These are phyloP conservation scores for Globisporangium orthogonon DNA, from an alignment of 352 stramenopile species.

Conservation along the genomic window DNA sequence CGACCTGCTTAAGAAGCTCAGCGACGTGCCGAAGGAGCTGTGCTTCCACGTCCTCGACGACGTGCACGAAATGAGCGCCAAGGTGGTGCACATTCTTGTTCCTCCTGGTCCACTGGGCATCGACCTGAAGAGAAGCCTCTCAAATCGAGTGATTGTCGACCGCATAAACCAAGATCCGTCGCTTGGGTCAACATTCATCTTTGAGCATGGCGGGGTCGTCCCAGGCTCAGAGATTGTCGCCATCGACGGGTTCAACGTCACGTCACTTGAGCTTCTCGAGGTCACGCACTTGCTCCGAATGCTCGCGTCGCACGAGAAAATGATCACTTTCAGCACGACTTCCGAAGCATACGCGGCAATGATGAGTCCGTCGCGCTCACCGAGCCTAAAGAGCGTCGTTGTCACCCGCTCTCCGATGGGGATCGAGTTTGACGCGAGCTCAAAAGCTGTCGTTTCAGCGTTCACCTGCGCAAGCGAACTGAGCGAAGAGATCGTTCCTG, in stretches of 20 bases:
- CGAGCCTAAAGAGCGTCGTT: constrained; percentile 11
- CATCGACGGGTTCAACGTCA: constrained; percentile 44
- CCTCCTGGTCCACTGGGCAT: constrained; percentile 42
- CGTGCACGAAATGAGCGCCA: constrained; percentile 17
- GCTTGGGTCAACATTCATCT: constrained; percentile 27
- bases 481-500: constrained; percentile 17
- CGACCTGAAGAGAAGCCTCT: constrained; percentile 36
- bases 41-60: constrained; percentile 16
- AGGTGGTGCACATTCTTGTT: constrained; percentile 28
- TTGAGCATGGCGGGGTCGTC: constrained; percentile 38
- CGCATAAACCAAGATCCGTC: constrained; percentile 28
- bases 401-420: constrained; percentile 21
- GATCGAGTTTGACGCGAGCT: constrained; percentile 24
- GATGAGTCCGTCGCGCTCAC: constrained; percentile 14
- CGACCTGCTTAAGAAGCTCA: constrained; percentile 41
- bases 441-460: constrained; percentile 16
- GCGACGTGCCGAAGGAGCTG: constrained; percentile 29
- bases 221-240: constrained; percentile 39
- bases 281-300: constrained; percentile 31
- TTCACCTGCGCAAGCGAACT: constrained; percentile 18
- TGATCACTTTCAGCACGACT: constrained; percentile 55
- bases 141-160: constrained; percentile 38
- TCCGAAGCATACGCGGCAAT: constrained; percentile 25
- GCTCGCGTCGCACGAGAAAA: constrained; percentile 35
- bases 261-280: constrained; percentile 24